These are phyloP conservation scores for Edaphochlamys debaryana DNA, from an alignment of 139 green algal genomes.

Conservation along the genomic window DNA sequence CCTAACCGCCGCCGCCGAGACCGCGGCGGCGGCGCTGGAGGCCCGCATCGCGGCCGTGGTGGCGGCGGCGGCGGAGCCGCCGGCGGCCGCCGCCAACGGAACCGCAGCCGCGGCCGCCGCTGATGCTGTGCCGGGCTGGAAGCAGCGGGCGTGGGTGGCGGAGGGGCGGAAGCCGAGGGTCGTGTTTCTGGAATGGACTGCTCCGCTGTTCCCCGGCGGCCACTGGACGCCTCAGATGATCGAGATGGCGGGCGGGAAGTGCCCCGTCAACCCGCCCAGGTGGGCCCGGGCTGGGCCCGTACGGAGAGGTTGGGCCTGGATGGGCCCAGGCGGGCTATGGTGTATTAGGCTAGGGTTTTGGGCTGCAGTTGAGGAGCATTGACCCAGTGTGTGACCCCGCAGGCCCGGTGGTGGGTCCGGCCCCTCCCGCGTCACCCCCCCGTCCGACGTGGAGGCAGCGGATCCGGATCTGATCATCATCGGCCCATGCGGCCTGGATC, in stretches of 20 bases:
- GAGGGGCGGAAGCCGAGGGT: slow-evolving; percentile 59
- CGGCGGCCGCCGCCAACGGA: slow-evolving; percentile 26
- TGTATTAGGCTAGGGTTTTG: too few species aligned
- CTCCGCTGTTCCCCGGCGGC: slow-evolving; percentile 84
- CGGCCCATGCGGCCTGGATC: slow-evolving; percentile 81
- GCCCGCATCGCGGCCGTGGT: slow-evolving; percentile 44
- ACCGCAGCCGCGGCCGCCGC: too few species aligned
- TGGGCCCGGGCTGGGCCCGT: too few species aligned
- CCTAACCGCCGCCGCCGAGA: slow-evolving; percentile 33
- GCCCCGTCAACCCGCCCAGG: slow-evolving; percentile 78
- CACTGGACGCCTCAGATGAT: slow-evolving; percentile 93
- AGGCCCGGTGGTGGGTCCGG: slow-evolving; percentile 51
- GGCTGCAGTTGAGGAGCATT: too few species aligned
- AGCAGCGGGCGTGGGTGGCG: too few species aligned
- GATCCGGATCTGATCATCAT: slow-evolving; percentile 87
- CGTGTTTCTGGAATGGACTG: slow-evolving; percentile 87
- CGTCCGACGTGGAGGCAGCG: slow-evolving; percentile 37
- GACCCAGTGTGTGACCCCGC: too few species aligned
- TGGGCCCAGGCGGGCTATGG: too few species aligned
- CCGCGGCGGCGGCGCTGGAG: slow-evolving; percentile 43
- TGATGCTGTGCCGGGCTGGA: too few species aligned
- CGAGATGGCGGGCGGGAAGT: slow-evolving; percentile 75
- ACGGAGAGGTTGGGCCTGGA: too few species aligned
- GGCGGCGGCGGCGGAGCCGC: slow-evolving; percentile 9
- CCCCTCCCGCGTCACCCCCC: slow-evolving; percentile 55